Evolutionary conservation across 306 rosid species (phyloP).

Genomic region (Abrus pulchellus): DNA sequence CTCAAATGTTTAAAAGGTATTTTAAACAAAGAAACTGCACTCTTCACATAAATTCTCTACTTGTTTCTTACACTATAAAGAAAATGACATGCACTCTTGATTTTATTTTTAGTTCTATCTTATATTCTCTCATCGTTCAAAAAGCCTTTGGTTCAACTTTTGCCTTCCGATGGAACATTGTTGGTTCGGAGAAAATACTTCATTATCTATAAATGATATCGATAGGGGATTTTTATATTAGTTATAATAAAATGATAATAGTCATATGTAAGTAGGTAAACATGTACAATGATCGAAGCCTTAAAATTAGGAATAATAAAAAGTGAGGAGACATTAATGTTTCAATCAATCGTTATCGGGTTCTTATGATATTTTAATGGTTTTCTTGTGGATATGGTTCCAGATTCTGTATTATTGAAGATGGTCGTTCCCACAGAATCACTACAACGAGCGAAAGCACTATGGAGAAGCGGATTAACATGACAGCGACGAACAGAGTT

Average conservation of each 20-base stretch:
- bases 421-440: neutral
- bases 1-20: too few relatives aligned
- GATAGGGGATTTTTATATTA: neutral
- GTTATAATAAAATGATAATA: neutral
- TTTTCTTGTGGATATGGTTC: slow-evolving; percentile 36
- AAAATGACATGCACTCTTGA: slow-evolving; percentile 6
- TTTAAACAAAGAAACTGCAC: too few relatives aligned
- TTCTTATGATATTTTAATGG: slow-evolving; percentile 15
- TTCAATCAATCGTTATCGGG: neutral
- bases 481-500: too few relatives aligned
- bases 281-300: slow-evolving; percentile 18
- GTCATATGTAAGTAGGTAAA: neutral
- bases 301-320: slow-evolving; percentile 4
- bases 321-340: slow-evolving; percentile 11
- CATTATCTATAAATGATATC: too few relatives aligned
- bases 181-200: neutral
- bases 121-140: slow-evolving; percentile 20
- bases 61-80: neutral
- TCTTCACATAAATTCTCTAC: too few relatives aligned
- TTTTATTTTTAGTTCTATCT: neutral
- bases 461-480: neutral
- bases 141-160: neutral
- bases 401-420: slow-evolving; percentile 41
- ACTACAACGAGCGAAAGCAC: neutral
- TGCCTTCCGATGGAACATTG: slow-evolving; percentile 26